Evolutionary conservation across 2,329 filamentous ascomycete species (phyloP).

Genomic region (Macroventuria anomochaeta): DNA sequence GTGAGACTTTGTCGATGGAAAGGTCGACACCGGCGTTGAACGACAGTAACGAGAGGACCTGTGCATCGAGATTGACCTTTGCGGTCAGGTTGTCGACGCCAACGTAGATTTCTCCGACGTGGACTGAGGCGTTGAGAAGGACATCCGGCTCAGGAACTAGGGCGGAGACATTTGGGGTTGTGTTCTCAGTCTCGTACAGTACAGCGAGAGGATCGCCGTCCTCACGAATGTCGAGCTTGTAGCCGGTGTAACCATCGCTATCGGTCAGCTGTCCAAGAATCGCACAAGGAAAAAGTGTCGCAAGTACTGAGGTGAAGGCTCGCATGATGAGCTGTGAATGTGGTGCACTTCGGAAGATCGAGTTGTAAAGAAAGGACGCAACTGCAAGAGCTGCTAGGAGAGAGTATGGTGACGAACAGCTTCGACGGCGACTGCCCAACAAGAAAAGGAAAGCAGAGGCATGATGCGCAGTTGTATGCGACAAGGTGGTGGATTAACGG

Average conservation of each 20-base stretch:
- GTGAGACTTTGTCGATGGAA: constrained; percentile 62
- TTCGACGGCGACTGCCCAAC: constrained; percentile 18
- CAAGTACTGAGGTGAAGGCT: constrained; percentile 33
- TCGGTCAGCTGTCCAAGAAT: constrained; percentile 42
- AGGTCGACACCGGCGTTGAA: constrained; percentile 68
- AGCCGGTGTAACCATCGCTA: constrained; percentile 62
- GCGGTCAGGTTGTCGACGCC: constrained; percentile 66
- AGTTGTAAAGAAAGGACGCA: constrained; percentile 28
- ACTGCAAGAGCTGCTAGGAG: constrained; percentile 28
- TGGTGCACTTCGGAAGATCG: background rate
- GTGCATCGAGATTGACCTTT: constrained; percentile 66
- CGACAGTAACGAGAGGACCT: constrained; percentile 64
- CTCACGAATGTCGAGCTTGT: constrained; percentile 57
- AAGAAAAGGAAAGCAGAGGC: constrained; percentile 24
- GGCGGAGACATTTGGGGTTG: constrained; percentile 50
- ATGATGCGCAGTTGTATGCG: constrained; percentile 12
- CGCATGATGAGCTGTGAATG: constrained; percentile 25
- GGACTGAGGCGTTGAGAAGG: constrained; percentile 65
- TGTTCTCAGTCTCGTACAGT: constrained; percentile 62
- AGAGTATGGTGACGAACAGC: constrained; percentile 19
- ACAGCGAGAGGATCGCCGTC: constrained; percentile 59
- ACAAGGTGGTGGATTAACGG: constrained; percentile 24
- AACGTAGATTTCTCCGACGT: constrained; percentile 65
- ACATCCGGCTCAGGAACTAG: constrained; percentile 62
- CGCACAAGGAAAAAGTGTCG: constrained; percentile 44